Evolutionary conservation across 2,329 filamentous ascomycete genomes (phyloP).

Genomic region (Stylonectria norvegica): DNA sequence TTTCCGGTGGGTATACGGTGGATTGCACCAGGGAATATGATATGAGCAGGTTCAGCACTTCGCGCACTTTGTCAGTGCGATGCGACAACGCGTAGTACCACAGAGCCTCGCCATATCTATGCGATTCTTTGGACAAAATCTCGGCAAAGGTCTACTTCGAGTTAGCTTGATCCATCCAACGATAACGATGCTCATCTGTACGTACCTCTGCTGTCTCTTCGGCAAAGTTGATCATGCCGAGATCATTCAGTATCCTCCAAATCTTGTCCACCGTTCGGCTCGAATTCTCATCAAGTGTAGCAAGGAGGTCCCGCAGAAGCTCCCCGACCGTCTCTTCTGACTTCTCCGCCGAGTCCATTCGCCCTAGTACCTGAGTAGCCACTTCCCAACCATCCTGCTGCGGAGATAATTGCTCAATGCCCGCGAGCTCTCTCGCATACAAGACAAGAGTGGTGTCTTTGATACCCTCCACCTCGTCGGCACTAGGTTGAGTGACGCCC

Average conservation of each 20-base stretch:
- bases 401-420: constrained; percentile 47
- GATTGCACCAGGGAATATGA: constrained; percentile 86
- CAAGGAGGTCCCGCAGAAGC: constrained; percentile 66
- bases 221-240: constrained; percentile 76
- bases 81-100: constrained; percentile 90
- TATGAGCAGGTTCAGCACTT: constrained; percentile 81
- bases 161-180: constrained; percentile 23
- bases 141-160: constrained; percentile 74
- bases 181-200: constrained; percentile 21
- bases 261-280: constrained; percentile 75
- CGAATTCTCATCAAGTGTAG: constrained; percentile 60
- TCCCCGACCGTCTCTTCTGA: constrained; percentile 72
- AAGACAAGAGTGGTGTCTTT: constrained; percentile 76
- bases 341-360: constrained; percentile 69
- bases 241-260: constrained; percentile 70
- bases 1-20: constrained; percentile 68
- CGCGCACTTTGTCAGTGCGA: constrained; percentile 71
- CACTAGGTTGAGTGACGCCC: constrained; percentile 58
- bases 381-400: constrained; percentile 81
- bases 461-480: constrained; percentile 60
- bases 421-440: constrained; percentile 69
- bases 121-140: constrained; percentile 65
- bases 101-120: constrained; percentile 80
- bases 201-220: constrained; percentile 76
- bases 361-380: constrained; percentile 75